These are phyloP conservation scores for Drosera spatulata DNA, from an alignment of 179 eudicot species.

Conservation along the genomic window DNA sequence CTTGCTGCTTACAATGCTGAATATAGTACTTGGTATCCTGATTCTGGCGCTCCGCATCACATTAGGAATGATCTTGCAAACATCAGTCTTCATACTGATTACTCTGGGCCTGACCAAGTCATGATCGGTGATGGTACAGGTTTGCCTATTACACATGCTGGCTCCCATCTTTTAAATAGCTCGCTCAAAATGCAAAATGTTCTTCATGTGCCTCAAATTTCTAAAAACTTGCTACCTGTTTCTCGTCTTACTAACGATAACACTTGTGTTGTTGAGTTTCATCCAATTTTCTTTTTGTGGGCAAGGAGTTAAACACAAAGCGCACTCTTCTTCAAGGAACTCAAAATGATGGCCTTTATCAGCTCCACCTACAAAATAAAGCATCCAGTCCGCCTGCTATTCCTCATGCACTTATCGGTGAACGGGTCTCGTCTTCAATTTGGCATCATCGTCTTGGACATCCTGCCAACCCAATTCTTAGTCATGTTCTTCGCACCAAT, in stretches of 20 bases:
- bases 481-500: background rate
- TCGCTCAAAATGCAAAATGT: background rate
- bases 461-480: background rate
- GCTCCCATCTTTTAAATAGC: background rate
- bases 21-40: no score
- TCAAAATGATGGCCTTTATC: background rate
- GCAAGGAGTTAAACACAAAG: background rate
- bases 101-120: no score
- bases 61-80: no score
- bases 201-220: background rate
- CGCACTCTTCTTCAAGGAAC: background rate
- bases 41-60: no score
- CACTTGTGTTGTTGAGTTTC: background rate
- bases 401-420: no score
- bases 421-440: no score
- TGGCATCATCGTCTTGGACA: no score
- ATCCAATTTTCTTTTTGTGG: background rate
- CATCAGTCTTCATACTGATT: no score
- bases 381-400: no score
- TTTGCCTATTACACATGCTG: background rate
- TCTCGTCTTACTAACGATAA: background rate
- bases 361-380: background rate
- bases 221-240: background rate
- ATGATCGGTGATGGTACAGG: no score
- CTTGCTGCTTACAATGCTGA: no score